Conservation (phyloP, 257 asterid species). For the Petrea volubilis region DNA sequence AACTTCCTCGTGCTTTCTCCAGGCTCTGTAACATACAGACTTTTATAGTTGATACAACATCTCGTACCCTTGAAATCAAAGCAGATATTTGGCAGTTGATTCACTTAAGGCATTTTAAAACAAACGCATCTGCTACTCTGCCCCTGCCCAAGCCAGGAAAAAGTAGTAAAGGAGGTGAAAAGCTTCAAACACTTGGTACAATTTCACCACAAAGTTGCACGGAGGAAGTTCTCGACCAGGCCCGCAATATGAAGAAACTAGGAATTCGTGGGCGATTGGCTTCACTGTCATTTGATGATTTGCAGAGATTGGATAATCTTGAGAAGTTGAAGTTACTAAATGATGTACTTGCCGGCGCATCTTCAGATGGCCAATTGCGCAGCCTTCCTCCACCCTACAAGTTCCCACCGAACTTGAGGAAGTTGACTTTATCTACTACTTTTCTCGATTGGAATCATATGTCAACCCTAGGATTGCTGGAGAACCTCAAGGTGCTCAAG, state of each 20-base stretch:
- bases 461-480: conserved; percentile 23
- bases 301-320: conserved; percentile 31
- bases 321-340: conserved; percentile 51
- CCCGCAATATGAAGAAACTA: conserved; percentile 37
- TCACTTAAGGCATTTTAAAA: conserved; percentile 40
- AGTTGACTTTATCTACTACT: conserved; percentile 31
- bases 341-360: conserved; percentile 21
- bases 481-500: conserved; percentile 34
- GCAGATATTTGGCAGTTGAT: conserved; percentile 39
- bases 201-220: conserved; percentile 49
- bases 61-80: conserved; percentile 25
- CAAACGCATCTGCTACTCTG: conserved; percentile 40
- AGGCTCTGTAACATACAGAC: conserved; percentile 46
- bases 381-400: conserved; percentile 32
- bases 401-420: conserved; percentile 32
- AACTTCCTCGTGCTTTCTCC: conserved; percentile 19
- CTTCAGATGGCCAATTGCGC: conserved; percentile 16
- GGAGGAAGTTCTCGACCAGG: conserved; percentile 21
- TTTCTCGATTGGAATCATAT: conserved; percentile 34
- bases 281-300: conserved; percentile 34
- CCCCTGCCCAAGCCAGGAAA: conserved; percentile 9
- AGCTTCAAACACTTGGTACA: conserved; percentile 42
- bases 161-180: conserved; percentile 13
- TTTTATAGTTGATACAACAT: conserved; percentile 31
- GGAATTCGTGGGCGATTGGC: conserved; percentile 46